These are phyloP conservation scores for Mycena leptocephala DNA, from an alignment of 768 basidiomycete genomes.

Conservation along the genomic window DNA sequence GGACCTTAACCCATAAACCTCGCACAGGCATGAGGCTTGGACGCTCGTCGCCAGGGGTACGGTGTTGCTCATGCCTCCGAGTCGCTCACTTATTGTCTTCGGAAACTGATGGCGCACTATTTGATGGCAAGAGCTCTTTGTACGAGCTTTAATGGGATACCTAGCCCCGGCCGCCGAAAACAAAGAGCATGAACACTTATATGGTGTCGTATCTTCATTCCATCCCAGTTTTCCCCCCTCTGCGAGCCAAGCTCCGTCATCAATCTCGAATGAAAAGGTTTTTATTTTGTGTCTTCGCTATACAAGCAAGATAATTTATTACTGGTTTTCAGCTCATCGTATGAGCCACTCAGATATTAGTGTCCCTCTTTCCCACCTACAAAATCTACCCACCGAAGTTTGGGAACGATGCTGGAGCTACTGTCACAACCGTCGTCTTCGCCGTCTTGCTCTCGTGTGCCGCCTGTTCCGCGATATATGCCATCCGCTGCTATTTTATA, in stretches of 20 bases:
- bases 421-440: background rate
- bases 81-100: too few species aligned
- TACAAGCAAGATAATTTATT: background rate
- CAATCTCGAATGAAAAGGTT: background rate
- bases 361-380: background rate
- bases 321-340: background rate
- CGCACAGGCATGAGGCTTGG: too few species aligned
- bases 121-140: too few species aligned
- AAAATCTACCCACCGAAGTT: background rate
- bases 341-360: background rate
- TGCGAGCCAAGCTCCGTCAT: background rate
- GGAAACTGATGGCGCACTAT: too few species aligned
- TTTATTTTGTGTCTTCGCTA: background rate
- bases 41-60: too few species aligned
- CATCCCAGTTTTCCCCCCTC: too few species aligned
- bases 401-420: constrained; percentile 4
- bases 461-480: background rate
- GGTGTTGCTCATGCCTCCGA: too few species aligned
- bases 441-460: background rate
- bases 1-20: too few species aligned
- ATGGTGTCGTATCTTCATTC: too few species aligned
- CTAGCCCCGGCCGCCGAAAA: too few species aligned
- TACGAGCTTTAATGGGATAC: too few species aligned
- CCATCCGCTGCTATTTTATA: background rate
- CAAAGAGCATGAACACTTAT: too few species aligned